phyloP scores from a whole-genome alignment of 2,329 filamentous ascomycete species.

The Cladosporium sp. region DNA sequence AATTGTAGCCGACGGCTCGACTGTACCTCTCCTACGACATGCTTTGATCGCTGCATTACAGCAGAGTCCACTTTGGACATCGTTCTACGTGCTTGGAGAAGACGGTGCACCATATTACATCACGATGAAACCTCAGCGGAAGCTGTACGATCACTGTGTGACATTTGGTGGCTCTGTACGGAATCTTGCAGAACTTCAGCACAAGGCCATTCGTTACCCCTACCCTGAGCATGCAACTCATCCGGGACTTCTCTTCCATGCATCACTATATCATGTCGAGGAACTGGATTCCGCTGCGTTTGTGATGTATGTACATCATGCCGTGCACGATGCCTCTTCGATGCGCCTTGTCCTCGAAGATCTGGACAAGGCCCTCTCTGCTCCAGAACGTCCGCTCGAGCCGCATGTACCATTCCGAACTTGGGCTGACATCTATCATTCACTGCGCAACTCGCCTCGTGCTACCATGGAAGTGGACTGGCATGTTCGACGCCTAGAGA shows the following conservation, averaged over 20 bases:
- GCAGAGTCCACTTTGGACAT: conserved; percentile 10
- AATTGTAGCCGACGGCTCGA: conserved; percentile 5
- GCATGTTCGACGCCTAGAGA: not conserved
- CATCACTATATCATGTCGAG: not conserved
- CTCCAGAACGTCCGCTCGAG: not conserved
- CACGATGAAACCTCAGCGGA: conserved; percentile 1
- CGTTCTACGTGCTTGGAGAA: conserved; percentile 6
- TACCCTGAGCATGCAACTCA: not conserved
- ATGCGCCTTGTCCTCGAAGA: conserved; percentile 11
- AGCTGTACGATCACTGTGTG: not conserved
- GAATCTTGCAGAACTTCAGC: not conserved
- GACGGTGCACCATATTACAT: conserved; percentile 2
- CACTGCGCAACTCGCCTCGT: not conserved
- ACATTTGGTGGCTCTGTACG: not conserved
- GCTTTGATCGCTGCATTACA: not conserved
- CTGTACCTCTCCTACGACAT: not conserved
- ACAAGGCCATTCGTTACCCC: not conserved
- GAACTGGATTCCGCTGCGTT: not conserved
- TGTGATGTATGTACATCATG: conserved; percentile 1
- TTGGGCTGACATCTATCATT: conserved; percentile 10
- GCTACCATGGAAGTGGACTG: not conserved
- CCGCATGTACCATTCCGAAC: not conserved
- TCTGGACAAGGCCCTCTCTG: not conserved
- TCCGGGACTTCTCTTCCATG: not conserved
- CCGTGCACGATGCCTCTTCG: conserved; percentile 1